A percentile compares a stretch with the other conserved stretches of the same genome.
Evolutionary conservation across 2,329 filamentous ascomycete genomes (phyloP).

Genomic region (Pyrenophora graminea): DNA sequence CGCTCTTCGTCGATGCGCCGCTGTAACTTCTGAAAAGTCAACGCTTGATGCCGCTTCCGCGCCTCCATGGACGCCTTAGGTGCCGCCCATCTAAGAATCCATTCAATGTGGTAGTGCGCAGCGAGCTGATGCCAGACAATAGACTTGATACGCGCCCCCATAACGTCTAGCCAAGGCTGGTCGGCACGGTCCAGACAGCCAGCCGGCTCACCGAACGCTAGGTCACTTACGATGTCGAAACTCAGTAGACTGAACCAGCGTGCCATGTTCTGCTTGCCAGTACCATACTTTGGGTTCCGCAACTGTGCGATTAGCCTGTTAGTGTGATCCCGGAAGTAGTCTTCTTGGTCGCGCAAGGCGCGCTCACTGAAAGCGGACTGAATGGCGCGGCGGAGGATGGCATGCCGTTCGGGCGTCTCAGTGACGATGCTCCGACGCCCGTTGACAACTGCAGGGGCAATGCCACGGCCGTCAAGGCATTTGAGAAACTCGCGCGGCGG

Average conservation of each 20-base stretch:
- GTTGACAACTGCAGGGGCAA: conserved; percentile 3
- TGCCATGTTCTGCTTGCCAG: neutral
- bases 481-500: conserved; percentile 12
- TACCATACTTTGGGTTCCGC: neutral
- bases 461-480: conserved; percentile 3
- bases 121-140: conserved; percentile 6
- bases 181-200: conserved; percentile 6
- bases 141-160: conserved; percentile 1
- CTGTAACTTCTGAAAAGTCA: conserved; percentile 3
- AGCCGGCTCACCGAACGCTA: conserved; percentile 1
- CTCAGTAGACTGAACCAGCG: conserved; percentile 4
- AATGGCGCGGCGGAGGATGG: neutral
- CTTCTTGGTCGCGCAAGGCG: conserved; percentile 4
- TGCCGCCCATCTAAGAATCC: neutral
- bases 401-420: conserved; percentile 2
- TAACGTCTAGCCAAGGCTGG: conserved; percentile 3
- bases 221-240: conserved; percentile 6
- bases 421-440: conserved; percentile 2
- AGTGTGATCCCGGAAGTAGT: conserved; percentile 4
- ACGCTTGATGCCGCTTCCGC: conserved; percentile 3
- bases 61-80: conserved; percentile 7
- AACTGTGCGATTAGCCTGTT: neutral
- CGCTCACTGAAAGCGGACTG: conserved; percentile 5
- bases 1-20: conserved; percentile 3
- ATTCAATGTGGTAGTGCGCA: conserved; percentile 2